Evolutionary conservation across 2,329 filamentous ascomycete species (phyloP), one percentile per base, ranked within the genome.

Genomic region (Monilinia polystroma): DNA sequence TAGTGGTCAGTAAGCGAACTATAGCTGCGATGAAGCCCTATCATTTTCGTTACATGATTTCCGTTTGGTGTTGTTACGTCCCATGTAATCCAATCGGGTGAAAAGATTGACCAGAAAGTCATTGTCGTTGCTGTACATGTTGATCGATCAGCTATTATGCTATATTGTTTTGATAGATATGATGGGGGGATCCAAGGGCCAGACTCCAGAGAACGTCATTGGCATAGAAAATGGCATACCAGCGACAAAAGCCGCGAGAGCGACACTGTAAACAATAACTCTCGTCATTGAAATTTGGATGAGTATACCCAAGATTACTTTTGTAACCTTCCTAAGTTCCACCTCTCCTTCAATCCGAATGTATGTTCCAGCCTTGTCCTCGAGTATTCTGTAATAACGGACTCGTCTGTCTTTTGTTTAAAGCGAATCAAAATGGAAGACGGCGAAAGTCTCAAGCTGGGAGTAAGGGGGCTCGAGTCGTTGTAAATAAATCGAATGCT

Each of bases 21-120:
- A 80, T 94, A 99, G 76, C 87, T 88, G 72, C 84, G 85, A 79
- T 97, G 91, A 56, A 99, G 86, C 68, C 94, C 94, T 76, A 90
- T 88, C 57, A 83, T 85, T 71, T 93, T 87, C 69, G 84, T 85
- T 72, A 87, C 85, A 70, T 80, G 80, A 67, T 79, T 78, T 74
- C 81, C 81, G 47, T 78, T 75, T 57, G 74, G 75, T 62, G 81
- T 78, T 10, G 81, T 81, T 53, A 86, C 84, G 54, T 83, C 79
- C 76, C 86, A 92, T 65, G 83, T 83, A 62, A 93, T 80, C 91
- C 91, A 95, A 77, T 86, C 81, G 20, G 91, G 89, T 57, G 89
- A 82, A 68, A 86, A 79, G 72, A 92, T 90, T 65, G 90, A 85
- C 52, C 85, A 82, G 64, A 93, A 81, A 32, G 90, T 91, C 83